Conservation (phyloP, 345 rosid genomes). For the Acer yangbiense region DNA sequence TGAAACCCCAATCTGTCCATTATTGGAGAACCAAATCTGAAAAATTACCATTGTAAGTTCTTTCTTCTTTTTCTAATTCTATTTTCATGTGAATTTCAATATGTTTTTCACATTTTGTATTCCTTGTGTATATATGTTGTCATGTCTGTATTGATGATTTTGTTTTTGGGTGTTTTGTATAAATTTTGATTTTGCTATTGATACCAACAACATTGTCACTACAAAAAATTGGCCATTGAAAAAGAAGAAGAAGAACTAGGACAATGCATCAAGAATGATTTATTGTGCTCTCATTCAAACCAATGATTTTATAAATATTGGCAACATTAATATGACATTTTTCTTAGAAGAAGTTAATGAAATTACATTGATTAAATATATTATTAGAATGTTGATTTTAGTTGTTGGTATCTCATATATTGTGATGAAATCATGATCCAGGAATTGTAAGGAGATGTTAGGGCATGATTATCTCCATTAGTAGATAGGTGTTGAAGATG, state of each 20-base stretch:
- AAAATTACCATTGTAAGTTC: slow-evolving; percentile 9
- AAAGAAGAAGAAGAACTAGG: not conserved
- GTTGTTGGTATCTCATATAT: not conserved
- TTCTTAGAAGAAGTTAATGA: not conserved
- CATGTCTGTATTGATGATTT: not conserved
- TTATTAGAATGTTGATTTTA: not conserved
- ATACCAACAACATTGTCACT: not conserved
- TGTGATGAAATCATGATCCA: no score
- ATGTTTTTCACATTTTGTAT: not conserved
- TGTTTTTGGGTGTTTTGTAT: slow-evolving; percentile 1
- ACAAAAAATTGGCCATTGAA: not conserved
- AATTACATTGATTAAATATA: not conserved
- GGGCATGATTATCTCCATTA: no score
- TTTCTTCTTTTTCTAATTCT: not conserved
- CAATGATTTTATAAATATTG: not conserved
- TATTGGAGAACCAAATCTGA: not conserved
- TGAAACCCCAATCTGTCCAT: not conserved
- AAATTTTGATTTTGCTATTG: not conserved
- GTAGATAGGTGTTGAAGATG: no score
- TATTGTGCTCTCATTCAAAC: not conserved
- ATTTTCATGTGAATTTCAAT: not conserved
- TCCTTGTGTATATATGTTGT: not conserved
- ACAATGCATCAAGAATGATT: not conserved
- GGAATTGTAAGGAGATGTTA: no score
- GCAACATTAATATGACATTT: not conserved